Evolutionary conservation across 352 stramenopile species (phyloP), one percentile per base, ranked within the genome.

Genomic region (Peronospora farinosa): DNA sequence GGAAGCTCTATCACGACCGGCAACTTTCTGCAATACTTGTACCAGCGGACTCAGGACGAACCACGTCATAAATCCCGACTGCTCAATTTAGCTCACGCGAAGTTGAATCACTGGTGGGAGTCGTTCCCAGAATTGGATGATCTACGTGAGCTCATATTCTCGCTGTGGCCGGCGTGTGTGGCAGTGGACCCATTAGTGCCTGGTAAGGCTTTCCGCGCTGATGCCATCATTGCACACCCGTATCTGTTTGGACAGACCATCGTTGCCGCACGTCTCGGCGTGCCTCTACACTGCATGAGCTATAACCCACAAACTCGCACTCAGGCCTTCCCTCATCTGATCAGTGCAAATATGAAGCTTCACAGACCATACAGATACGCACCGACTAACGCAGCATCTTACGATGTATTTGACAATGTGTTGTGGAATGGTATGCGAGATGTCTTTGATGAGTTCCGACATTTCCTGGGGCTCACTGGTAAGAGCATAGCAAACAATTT

Each of bases 211-310:
- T 90, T 88, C 47, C 79, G 76, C 6, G 79, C 79, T 0, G 79
- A 90, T 33, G 65, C 65, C n/a, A 84, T 88, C 38, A 74, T 90
- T 38, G 69, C 74, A 12, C 70, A 88, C 41, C 77, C 76, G 21
- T 67, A 81, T 15, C 45, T 83, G 31, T 76, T 90, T 40, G 79
- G 78, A 1, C 77, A 87, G 17, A 64, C 58, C 0, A 65, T 73
- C 23, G 74, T 90, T 9, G 79, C 77, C 8, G 76, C 88, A 48
- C 72, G 79, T 9, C 74, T 90, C 9, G 79, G 79, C 7, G 61
- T 90, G 4, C 79, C 79, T n/a, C 35, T 90, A 23, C 79, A 90
- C 19, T 87, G 77, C 49, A 68, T 88, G 44, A 73, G 68, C 39
- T 60, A 60, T 19, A 78, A 66, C 1, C 76, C 79, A 2, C 52